Evolutionary conservation across 2,329 filamentous ascomycete genomes (phyloP).

Genomic region (Cadophora gregata): DNA sequence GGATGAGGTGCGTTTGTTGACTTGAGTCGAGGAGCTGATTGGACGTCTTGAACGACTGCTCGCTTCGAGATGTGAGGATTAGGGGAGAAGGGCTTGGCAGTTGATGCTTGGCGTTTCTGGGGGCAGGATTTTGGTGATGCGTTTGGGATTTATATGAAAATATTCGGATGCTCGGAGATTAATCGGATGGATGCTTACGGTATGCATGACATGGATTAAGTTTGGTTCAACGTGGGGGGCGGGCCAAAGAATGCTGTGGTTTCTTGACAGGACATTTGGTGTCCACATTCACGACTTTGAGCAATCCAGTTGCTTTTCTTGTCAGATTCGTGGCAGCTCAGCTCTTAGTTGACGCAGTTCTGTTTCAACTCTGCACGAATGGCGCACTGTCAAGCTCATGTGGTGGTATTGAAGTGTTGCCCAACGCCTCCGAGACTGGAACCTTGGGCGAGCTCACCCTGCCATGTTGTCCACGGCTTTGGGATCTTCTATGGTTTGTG

Average conservation of each 20-base stretch:
- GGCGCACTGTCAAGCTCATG: background rate
- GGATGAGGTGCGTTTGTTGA: background rate
- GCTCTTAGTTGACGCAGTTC: background rate
- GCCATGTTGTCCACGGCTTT: background rate
- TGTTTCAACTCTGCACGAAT: background rate
- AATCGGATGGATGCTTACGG: slow-evolving; percentile 8
- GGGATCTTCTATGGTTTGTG: background rate
- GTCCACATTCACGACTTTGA: background rate
- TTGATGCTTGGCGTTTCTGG: background rate
- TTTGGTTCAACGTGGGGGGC: background rate
- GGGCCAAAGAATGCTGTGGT: background rate
- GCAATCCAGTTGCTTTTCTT: background rate
- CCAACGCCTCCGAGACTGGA: background rate
- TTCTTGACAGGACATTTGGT: background rate
- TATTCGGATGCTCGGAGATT: background rate
- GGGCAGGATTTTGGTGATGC: background rate
- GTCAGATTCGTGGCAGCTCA: background rate
- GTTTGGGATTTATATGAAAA: background rate
- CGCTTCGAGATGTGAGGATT: slow-evolving; percentile 6
- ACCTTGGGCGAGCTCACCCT: background rate
- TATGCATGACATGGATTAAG: background rate
- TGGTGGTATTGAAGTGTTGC: background rate
- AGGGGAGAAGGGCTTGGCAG: slow-evolving; percentile 6
- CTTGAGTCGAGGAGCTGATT: background rate
- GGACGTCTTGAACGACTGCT: background rate